These are phyloP conservation scores for Sutorius eximius DNA, from an alignment of 1,284 basidiomycete species.

Conservation along the genomic window DNA sequence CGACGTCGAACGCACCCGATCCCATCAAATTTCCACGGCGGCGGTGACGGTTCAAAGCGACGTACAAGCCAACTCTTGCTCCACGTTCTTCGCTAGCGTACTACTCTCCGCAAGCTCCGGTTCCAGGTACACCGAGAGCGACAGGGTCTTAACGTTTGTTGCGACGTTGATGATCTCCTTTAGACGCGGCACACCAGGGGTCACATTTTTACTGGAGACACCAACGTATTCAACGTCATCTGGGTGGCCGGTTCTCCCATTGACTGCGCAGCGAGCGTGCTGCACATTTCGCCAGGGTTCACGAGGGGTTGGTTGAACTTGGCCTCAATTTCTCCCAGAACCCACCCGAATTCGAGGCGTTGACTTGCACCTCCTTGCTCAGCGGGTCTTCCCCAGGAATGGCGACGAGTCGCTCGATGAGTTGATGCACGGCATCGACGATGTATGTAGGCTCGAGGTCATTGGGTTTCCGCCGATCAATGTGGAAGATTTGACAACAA, in stretches of 20 bases:
- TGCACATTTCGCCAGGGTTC: conserved; percentile 98
- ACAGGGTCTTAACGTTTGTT: conserved; percentile 97
- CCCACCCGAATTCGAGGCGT: conserved; percentile 99
- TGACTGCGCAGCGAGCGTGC: conserved; percentile 95
- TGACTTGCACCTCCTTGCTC: conserved; percentile 77
- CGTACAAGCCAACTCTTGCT: conserved; percentile 93
- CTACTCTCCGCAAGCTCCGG: conserved; percentile 64
- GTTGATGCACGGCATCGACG: conserved; percentile 73
- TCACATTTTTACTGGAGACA: conserved; percentile 97
- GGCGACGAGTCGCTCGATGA: conserved; percentile 75
- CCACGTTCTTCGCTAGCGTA: conserved; percentile 79
- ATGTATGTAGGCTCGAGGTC: conserved; percentile 91
- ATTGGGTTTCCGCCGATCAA: conserved; percentile 90
- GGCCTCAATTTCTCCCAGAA: conserved; percentile 92
- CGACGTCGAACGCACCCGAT: conserved; percentile 93
- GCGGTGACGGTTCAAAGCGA: conserved; percentile 94
- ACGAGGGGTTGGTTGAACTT: conserved; percentile 92
- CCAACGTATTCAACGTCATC: conserved; percentile 98
- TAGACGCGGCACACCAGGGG: conserved; percentile 94
- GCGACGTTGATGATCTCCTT: conserved; percentile 99
- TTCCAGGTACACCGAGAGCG: conserved; percentile 86
- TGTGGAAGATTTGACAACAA: conserved; percentile 97
- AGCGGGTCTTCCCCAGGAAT: conserved; percentile 85
- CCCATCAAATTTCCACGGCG: conserved; percentile 98
- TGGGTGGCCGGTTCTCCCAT: conserved; percentile 99